Evolutionary conservation across 2,329 filamentous ascomycete species (phyloP).

Genomic region (Arthroderma sp.): DNA sequence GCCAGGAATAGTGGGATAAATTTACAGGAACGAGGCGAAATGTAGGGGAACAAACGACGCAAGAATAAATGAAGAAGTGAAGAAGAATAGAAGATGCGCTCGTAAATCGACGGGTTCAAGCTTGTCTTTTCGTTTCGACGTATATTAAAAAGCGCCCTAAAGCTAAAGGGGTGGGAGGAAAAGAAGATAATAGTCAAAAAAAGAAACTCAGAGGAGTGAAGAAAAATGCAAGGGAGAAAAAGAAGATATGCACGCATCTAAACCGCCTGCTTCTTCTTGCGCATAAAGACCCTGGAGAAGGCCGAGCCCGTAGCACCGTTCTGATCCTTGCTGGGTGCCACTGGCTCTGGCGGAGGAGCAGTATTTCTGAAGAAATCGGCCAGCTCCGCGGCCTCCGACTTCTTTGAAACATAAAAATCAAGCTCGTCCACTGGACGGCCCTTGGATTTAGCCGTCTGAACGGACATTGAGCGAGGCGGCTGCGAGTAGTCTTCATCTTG

Average conservation of each 20-base stretch:
- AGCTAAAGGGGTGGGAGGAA: background rate
- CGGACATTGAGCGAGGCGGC: too few species aligned
- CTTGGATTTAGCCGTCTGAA: too few species aligned
- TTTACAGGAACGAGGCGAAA: too few species aligned
- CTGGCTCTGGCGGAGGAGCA: conserved; percentile 39
- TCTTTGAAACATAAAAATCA: background rate
- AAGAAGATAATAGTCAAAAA: background rate
- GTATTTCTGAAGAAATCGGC: conserved; percentile 61
- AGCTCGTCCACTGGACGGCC: too few species aligned
- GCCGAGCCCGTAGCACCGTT: conserved; percentile 8
- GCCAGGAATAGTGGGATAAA: too few species aligned
- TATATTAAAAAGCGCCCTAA: too few species aligned
- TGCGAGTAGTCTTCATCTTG: too few species aligned
- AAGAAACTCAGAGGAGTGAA: conserved; percentile 6
- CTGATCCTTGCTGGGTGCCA: conserved; percentile 6
- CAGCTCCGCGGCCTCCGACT: conserved; percentile 48
- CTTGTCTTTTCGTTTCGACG: too few species aligned
- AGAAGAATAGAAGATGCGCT: too few species aligned
- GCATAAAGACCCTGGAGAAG: conserved; percentile 16
- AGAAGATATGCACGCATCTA: conserved; percentile 3
- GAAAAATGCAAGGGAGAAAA: conserved; percentile 9
- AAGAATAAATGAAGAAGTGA: too few species aligned
- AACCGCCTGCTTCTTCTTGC: conserved; percentile 16
- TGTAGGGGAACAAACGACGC: too few species aligned
- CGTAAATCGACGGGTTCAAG: too few species aligned